These are phyloP conservation scores for Chenopodium quinoa DNA, from an alignment of 148 eudicot species.

Conservation along the genomic window DNA sequence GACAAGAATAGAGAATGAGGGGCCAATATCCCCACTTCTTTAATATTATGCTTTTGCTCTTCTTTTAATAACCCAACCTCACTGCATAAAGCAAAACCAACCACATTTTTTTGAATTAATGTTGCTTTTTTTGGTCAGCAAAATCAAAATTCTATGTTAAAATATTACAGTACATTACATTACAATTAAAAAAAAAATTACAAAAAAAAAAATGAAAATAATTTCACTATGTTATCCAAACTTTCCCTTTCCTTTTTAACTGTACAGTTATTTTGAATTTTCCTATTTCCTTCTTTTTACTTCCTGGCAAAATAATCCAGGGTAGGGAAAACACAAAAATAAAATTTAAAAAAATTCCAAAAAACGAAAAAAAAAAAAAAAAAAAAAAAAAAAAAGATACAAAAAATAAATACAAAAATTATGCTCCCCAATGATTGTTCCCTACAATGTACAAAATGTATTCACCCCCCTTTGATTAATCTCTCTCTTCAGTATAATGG, in stretches of 20 bases:
- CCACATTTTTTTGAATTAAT: slow-evolving; percentile 11
- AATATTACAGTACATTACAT: slow-evolving; percentile 10
- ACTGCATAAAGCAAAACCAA: slow-evolving; percentile 21
- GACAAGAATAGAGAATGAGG: not conserved
- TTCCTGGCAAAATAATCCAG: slow-evolving; percentile 1
- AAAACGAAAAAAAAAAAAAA: not conserved
- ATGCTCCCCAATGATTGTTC: slow-evolving; percentile 18
- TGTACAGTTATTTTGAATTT: slow-evolving; percentile 26
- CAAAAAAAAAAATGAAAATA: not conserved
- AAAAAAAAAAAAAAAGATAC: not conserved
- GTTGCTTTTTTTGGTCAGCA: not conserved
- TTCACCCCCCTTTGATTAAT: not conserved
- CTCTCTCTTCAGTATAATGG: not conserved
- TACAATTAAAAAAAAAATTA: not conserved
- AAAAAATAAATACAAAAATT: slow-evolving; percentile 23
- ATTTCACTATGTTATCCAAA: slow-evolving; percentile 21
- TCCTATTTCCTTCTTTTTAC: slow-evolving; percentile 11
- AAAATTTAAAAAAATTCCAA: not conserved
- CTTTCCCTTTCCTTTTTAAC: not conserved
- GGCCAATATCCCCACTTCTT: slow-evolving; percentile 12
- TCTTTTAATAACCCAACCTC: slow-evolving; percentile 27
- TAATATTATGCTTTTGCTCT: slow-evolving; percentile 19
- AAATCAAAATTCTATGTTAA: not conserved
- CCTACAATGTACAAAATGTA: slow-evolving; percentile 38
- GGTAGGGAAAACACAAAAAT: not conserved